These are phyloP conservation scores for Starmera caribaea DNA, from an alignment of 805 yeast species.

Conservation along the genomic window DNA sequence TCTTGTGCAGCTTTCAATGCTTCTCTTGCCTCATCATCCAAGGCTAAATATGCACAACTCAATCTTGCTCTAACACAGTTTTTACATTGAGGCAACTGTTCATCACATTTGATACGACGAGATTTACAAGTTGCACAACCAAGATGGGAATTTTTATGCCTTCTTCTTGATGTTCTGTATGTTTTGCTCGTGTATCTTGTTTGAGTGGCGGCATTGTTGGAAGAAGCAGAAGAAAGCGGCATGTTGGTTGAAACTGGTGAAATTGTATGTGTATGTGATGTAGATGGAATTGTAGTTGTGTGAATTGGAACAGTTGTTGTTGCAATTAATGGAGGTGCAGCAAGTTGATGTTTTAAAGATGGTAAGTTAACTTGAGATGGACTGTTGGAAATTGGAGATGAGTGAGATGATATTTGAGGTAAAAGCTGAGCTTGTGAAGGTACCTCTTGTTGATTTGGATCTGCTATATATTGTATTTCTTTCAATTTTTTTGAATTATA, in stretches of 20 bases:
- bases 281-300: too few relatives aligned
- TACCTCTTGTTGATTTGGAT: too few relatives aligned
- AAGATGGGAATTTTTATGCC: conserved; percentile 58
- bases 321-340: neutral
- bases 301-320: too few relatives aligned
- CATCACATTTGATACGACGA: conserved; percentile 59
- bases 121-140: conserved; percentile 69
- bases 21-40: conserved; percentile 39
- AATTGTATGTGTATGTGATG: neutral
- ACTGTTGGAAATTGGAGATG: too few relatives aligned
- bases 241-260: conserved; percentile 1
- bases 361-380: too few relatives aligned
- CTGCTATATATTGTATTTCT: too few relatives aligned
- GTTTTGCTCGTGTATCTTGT: conserved; percentile 7
- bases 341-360: conserved; percentile 1
- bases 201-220: neutral
- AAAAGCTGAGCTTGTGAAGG: too few relatives aligned
- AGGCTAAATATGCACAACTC: conserved; percentile 36
- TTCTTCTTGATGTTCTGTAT: conserved; percentile 30
- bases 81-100: conserved; percentile 45
- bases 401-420: too few relatives aligned
- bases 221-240: neutral
- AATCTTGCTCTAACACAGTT: conserved; percentile 42
- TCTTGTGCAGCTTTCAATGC: conserved; percentile 42
- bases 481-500: too few relatives aligned